Evolutionary conservation across 257 asterid species (phyloP).

Genomic region (Solanum appendiculatum): DNA sequence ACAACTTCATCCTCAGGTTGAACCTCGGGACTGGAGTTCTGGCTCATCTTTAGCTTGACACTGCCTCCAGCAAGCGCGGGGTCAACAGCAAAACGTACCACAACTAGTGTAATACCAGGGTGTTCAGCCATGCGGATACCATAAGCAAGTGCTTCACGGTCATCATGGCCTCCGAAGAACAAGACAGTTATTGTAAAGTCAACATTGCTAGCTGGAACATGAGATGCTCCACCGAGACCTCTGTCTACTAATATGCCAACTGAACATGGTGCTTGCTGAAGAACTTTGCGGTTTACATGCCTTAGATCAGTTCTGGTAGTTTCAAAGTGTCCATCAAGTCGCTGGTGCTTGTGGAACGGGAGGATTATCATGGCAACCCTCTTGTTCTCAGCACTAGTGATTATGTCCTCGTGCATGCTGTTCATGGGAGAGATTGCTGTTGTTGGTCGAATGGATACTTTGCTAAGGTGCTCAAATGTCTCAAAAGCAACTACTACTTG

Average conservation of each 20-base stretch:
- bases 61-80: slow-evolving; percentile 13
- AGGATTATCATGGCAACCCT: slow-evolving; percentile 46
- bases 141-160: slow-evolving; percentile 56
- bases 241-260: slow-evolving; percentile 60
- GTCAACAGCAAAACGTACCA: slow-evolving; percentile 25
- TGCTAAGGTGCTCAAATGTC: slow-evolving; percentile 58
- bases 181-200: slow-evolving; percentile 32
- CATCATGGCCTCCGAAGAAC: slow-evolving; percentile 62
- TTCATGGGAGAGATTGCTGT: slow-evolving; percentile 55
- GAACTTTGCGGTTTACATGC: slow-evolving; percentile 52
- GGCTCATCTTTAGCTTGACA: slow-evolving; percentile 14
- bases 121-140: slow-evolving; percentile 69
- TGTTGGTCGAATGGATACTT: slow-evolving; percentile 53
- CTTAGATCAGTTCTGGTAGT: slow-evolving; percentile 43
- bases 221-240: slow-evolving; percentile 61
- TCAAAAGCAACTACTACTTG: slow-evolving; percentile 58
- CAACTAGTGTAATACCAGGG: slow-evolving; percentile 37
- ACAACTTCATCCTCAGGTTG: slow-evolving; percentile 27
- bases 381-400: slow-evolving; percentile 40
- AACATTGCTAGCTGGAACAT: slow-evolving; percentile 47
- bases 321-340: slow-evolving; percentile 56
- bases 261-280: slow-evolving; percentile 53
- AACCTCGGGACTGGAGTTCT: slow-evolving; percentile 4
- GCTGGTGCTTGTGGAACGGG: slow-evolving; percentile 57
- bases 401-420: slow-evolving; percentile 61